phyloP scores from a whole-genome alignment of 371 early-diverging fungal genomes.

The Dichotomocladium elegans region DNA sequence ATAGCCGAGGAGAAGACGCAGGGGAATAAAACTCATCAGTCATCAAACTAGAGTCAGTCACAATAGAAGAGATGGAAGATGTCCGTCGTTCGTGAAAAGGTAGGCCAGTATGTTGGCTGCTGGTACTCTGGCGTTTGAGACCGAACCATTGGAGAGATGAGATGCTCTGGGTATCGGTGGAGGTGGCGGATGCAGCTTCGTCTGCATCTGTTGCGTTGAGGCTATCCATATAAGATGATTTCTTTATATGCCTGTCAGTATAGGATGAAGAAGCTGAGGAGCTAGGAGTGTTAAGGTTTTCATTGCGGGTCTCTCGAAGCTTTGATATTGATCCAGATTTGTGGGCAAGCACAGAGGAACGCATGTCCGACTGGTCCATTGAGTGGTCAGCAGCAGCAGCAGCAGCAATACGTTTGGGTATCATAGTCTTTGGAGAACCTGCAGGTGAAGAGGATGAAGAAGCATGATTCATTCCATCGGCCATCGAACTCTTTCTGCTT shows the following conservation, averaged over 20 bases:
- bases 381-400: not conserved
- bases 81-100: constrained; percentile 13
- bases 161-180: constrained; percentile 13
- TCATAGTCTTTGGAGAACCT: constrained; percentile 8
- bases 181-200: constrained; percentile 11
- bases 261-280: constrained; percentile 5
- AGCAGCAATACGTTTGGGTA: not conserved
- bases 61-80: constrained; percentile 19
- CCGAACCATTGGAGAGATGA: constrained; percentile 14
- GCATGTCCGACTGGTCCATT: not conserved
- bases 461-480: constrained; percentile 5
- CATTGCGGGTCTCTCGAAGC: constrained; percentile 13
- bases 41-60: constrained; percentile 17
- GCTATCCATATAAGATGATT: constrained; percentile 8
- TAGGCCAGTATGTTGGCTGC: constrained; percentile 1
- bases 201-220: constrained; percentile 11
- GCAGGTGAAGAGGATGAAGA: constrained; percentile 9
- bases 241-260: constrained; percentile 6
- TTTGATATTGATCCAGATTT: constrained; percentile 26
- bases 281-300: not conserved
- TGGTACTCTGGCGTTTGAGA: constrained; percentile 1
- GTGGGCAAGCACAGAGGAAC: constrained; percentile 1
- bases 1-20: constrained; percentile 13
- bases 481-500: constrained; percentile 12
- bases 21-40: constrained; percentile 19